Evolutionary conservation across 441 rosid genomes (phyloP).

Genomic region (Populus hybrid): DNA sequence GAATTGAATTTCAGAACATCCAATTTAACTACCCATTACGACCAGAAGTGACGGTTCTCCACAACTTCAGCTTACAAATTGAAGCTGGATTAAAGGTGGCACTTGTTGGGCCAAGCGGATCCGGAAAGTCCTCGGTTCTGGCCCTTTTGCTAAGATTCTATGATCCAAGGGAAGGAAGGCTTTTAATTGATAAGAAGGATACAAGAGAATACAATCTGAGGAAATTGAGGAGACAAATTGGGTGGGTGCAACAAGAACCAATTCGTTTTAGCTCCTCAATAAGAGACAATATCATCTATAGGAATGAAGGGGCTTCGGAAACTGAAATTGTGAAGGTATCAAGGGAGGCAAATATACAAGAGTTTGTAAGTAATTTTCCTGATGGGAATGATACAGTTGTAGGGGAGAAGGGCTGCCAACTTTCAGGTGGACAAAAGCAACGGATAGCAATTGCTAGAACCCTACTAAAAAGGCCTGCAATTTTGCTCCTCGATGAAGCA

Average conservation of each 20-base stretch:
- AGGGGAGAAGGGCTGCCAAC: constrained; percentile 75
- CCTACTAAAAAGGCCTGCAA: constrained; percentile 51
- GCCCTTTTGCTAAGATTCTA: constrained; percentile 57
- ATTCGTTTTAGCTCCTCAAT: constrained; percentile 42
- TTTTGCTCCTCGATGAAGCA: constrained; percentile 66
- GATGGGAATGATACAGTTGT: constrained; percentile 53
- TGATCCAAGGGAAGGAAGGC: constrained; percentile 36
- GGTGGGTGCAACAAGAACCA: constrained; percentile 51
- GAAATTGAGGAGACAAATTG: constrained; percentile 43
- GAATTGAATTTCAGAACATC: constrained; percentile 43
- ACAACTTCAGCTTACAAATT: constrained; percentile 45
- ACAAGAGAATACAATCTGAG: constrained; percentile 41
- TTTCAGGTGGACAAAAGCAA: constrained; percentile 72
- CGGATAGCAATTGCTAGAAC: constrained; percentile 62
- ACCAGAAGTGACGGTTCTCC: constrained; percentile 54
- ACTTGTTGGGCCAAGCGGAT: constrained; percentile 66
- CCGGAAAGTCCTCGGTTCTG: constrained; percentile 63
- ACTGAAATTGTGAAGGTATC: constrained; percentile 48
- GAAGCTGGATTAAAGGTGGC: constrained; percentile 53
- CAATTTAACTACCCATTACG: constrained; percentile 52
- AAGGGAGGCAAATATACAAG: constrained; percentile 52
- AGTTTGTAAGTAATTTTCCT: constrained; percentile 51
- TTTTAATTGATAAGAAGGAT: constrained; percentile 39
- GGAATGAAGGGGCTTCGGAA: constrained; percentile 45
- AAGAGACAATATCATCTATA: constrained; percentile 30